A percentile compares a stretch with the other conserved stretches of the same genome.
Conservation (phyloP, 2,329 filamentous ascomycete genomes). For the Didymella pinodella region DNA sequence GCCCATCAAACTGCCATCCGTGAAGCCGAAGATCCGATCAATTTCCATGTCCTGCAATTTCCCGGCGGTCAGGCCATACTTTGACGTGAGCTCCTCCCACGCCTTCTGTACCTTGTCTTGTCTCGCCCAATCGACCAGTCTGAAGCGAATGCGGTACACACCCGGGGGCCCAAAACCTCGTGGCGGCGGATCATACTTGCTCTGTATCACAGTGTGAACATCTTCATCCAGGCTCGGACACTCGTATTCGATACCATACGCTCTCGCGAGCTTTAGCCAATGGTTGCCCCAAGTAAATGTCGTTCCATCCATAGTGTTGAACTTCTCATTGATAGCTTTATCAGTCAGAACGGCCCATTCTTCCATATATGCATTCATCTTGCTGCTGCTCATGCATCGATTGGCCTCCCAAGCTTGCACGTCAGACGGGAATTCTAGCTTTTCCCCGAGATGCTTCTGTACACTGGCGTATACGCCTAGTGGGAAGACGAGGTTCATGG, state of each 20-base stretch:
- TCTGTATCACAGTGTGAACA: slow-evolving; percentile 26
- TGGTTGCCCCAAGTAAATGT: slow-evolving; percentile 59
- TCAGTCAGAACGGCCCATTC: slow-evolving; percentile 60
- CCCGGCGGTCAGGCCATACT: slow-evolving; percentile 53
- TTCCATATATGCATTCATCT: slow-evolving; percentile 61
- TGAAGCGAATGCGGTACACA: slow-evolving; percentile 52
- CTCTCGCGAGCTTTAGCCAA: slow-evolving; percentile 57
- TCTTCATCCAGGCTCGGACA: slow-evolving; percentile 34
- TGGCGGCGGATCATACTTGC: slow-evolving; percentile 41
- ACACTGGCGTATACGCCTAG: slow-evolving; percentile 62
- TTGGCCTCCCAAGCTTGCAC: slow-evolving; percentile 55
- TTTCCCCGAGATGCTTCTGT: slow-evolving; percentile 52
- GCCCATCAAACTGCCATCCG: slow-evolving; percentile 52
- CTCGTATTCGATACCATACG: slow-evolving; percentile 54
- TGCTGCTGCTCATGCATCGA: slow-evolving; percentile 55
- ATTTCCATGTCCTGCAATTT: slow-evolving; percentile 53
- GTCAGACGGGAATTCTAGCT: slow-evolving; percentile 57
- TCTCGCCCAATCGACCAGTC: slow-evolving; percentile 57
- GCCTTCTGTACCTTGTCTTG: slow-evolving; percentile 53
- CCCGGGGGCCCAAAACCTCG: slow-evolving; percentile 55
- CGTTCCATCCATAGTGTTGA: slow-evolving; percentile 59
- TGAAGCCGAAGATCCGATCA: slow-evolving; percentile 57
- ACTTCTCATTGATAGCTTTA: slow-evolving; percentile 55
- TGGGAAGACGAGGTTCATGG: slow-evolving; percentile 60
- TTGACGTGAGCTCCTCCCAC: slow-evolving; percentile 56